phyloP scores from a whole-genome alignment of 331 rosid genomes.

The Pyracantha coccinea region DNA sequence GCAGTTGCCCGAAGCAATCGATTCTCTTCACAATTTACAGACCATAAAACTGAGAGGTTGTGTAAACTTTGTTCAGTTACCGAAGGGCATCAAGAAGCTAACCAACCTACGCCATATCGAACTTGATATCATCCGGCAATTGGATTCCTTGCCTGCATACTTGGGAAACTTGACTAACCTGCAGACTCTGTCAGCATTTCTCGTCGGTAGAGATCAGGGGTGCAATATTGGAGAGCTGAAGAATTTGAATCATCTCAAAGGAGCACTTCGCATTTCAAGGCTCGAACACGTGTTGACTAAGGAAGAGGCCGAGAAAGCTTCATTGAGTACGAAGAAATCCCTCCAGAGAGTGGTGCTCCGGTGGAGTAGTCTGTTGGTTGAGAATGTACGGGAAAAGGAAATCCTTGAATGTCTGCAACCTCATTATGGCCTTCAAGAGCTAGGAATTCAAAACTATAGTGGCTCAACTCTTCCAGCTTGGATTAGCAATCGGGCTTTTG shows the following conservation, averaged over 20 bases:
- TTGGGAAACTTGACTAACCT: constrained; percentile 13
- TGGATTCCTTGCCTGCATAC: constrained; percentile 9
- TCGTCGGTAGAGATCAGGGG: constrained; percentile 10
- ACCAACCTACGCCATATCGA: constrained; percentile 13
- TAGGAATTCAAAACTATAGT: neutral
- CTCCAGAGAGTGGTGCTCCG: neutral
- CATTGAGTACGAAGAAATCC: neutral
- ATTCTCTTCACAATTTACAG: constrained; percentile 5
- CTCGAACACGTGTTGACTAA: constrained; percentile 1
- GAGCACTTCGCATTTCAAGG: constrained; percentile 11
- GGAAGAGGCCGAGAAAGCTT: constrained; percentile 11
- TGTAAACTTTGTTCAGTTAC: constrained; percentile 1
- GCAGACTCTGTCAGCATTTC: constrained; percentile 15
- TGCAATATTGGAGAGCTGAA: constrained; percentile 2
- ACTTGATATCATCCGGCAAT: constrained; percentile 6
- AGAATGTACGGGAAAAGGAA: neutral
- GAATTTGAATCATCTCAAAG: constrained; percentile 1
- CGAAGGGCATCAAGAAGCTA: constrained; percentile 7
- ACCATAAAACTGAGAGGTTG: constrained; percentile 12
- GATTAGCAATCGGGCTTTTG: constrained; percentile 1
- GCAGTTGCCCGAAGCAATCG: constrained; percentile 4
- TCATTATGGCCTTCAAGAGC: neutral
- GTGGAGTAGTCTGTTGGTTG: neutral
- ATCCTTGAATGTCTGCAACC: constrained; percentile 12
- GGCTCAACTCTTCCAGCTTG: constrained; percentile 10